Percentiles rank a stretch among this genome's conserved stretches.
Evolutionary conservation across 1,284 basidiomycete species (phyloP).

Genomic region (Irpex lacteus): DNA sequence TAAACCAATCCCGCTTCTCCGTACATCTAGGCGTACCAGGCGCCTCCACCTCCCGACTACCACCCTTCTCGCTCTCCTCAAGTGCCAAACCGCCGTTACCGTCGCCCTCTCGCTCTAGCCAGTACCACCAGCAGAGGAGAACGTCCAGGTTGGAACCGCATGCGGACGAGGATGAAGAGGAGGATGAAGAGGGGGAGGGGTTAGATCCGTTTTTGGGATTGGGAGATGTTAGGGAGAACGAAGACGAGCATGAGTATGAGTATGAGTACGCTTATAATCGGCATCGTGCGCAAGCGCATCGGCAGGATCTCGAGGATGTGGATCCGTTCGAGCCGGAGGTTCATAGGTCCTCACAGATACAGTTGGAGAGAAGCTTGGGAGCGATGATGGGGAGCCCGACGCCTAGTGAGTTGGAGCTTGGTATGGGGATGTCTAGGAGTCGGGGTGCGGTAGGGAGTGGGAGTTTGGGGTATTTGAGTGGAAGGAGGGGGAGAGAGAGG

Average conservation of each 20-base stretch:
- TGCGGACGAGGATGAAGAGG: constrained; percentile 16
- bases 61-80: constrained; percentile 1
- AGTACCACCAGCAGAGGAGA: constrained; percentile 7
- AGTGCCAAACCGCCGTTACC: constrained; percentile 18
- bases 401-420: neutral
- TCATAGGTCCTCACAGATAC: neutral
- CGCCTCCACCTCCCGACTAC: neutral
- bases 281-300: too few species aligned
- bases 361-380: neutral
- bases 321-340: constrained; percentile 1
- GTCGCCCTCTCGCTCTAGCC: constrained; percentile 3
- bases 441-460: neutral
- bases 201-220: constrained; percentile 31
- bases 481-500: neutral
- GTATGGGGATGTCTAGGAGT: neutral
- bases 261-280: too few species aligned
- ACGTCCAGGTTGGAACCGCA: constrained; percentile 14
- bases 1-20: constrained; percentile 12
- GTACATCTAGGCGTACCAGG: neutral
- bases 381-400: neutral
- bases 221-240: neutral
- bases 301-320: neutral
- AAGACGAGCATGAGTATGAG: neutral
- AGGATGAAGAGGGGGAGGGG: constrained; percentile 17
- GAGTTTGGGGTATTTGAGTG: neutral